Evolutionary conservation across 495 filamentous ascomycete species (phyloP), one percentile per base, ranked within the genome.

Genomic region (Lindgomyces ingoldianus): DNA sequence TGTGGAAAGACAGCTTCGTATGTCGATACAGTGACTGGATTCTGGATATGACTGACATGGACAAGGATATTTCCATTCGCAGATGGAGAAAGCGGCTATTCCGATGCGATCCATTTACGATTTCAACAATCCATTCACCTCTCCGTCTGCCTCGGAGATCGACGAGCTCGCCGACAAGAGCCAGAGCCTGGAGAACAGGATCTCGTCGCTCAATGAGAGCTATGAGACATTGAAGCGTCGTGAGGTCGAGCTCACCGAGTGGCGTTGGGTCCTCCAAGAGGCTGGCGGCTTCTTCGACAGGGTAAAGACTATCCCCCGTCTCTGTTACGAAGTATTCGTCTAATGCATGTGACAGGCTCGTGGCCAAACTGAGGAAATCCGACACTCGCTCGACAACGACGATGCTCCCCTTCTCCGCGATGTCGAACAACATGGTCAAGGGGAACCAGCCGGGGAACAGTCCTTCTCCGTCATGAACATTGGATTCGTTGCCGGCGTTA

Each of bases 401-500:
- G 91, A 94, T 65, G 76, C 74, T 12, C 76, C 76, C 8, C 73
- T 78, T 24, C 67, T 78, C 14, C 74, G 71, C 4, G 75, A 78
- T 56, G 87, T 97, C 60, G 93, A 97, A 75, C 90, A 94, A 70
- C 83, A 91, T 56, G 79, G 83, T 62, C 90, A 91, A 70, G 85
- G 87, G 42, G 88, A 93, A 65, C 80, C 84, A 27, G 50, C 30
- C 18, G 90, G 78, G 26, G 84, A 92, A 72, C 89, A 90, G 70
- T 92, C 91, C 45, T 93, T 97, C 74, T 91, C 90, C 8, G 89
- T 91, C 49, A 95, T 96, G 91, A 96, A 96, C 74, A 98, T 99
- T 70, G 95, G 95, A n/a, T 98, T 99, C 68, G 94, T 99, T n/a
- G 88, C 95, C 54, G 94, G 94, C 75, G 95, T 98, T 54, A 98